These are phyloP conservation scores for Rhodocollybia butyracea DNA, from an alignment of 768 basidiomycete genomes.

Conservation along the genomic window DNA sequence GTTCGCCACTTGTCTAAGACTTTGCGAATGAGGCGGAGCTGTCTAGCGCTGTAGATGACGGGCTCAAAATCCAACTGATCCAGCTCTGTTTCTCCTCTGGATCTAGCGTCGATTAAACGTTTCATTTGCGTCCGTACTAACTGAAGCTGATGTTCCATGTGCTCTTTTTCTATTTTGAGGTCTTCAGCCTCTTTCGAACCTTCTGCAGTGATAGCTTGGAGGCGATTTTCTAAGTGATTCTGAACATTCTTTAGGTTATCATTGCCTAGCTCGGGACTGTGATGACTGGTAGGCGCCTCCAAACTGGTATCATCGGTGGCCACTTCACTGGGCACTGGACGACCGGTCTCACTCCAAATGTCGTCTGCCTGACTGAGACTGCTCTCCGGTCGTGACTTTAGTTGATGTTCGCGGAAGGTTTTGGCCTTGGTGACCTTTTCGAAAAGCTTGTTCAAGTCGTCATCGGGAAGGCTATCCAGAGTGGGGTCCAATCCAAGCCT, in stretches of 20 bases:
- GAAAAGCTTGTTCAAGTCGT: constrained; percentile 90
- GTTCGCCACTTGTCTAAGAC: constrained; percentile 85
- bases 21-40: constrained; percentile 78
- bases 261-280: constrained; percentile 64
- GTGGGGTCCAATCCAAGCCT: constrained; percentile 84
- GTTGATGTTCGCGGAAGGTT: constrained; percentile 77
- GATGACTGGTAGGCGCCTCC: constrained; percentile 55
- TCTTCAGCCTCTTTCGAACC: constrained; percentile 73
- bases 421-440: constrained; percentile 94
- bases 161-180: constrained; percentile 84
- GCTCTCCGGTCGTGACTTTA: constrained; percentile 84
- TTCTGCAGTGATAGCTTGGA: constrained; percentile 50
- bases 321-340: constrained; percentile 73
- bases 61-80: constrained; percentile 70
- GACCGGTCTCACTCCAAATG: constrained; percentile 85
- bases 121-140: constrained; percentile 81
- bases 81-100: constrained; percentile 70
- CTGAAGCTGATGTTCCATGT: constrained; percentile 87
- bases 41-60: constrained; percentile 76
- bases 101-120: constrained; percentile 71
- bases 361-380: constrained; percentile 85
- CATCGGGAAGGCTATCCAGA: constrained; percentile 90
- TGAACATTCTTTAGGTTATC: constrained; percentile 66
- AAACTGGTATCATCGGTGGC: constrained; percentile 88
- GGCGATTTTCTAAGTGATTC: constrained; percentile 68